phyloP scores from a whole-genome alignment of 164 flowering plant species.

The Akebia trifoliata region DNA sequence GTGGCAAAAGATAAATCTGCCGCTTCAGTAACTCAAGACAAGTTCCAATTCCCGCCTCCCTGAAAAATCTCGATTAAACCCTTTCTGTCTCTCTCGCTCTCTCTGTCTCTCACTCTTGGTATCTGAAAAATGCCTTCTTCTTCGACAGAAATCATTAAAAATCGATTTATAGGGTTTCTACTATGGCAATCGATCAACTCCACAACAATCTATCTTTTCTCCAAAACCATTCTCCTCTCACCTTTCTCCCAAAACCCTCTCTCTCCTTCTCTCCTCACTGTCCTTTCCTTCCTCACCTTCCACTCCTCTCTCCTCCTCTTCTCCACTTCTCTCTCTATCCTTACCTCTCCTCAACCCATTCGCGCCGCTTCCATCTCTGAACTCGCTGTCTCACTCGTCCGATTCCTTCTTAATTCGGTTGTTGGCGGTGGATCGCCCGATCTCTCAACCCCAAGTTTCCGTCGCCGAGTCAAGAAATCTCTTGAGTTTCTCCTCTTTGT shows the following conservation, averaged over 20 bases:
- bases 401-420: slow-evolving; percentile 29
- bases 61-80: no score
- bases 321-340: slow-evolving; percentile 14
- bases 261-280: slow-evolving; percentile 13
- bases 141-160: slow-evolving; percentile 34
- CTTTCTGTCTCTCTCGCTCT: no score
- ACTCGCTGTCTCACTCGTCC: slow-evolving; percentile 31
- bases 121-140: slow-evolving; percentile 18
- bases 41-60: no score
- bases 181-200: slow-evolving; percentile 68
- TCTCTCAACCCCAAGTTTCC: slow-evolving; percentile 13
- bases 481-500: slow-evolving; percentile 31
- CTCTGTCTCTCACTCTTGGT: no score
- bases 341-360: slow-evolving; percentile 35
- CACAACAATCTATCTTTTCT: slow-evolving; percentile 35
- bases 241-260: slow-evolving; percentile 18
- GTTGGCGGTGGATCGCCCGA: slow-evolving; percentile 15
- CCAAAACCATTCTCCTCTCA: slow-evolving; percentile 27
- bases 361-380: slow-evolving; percentile 35
- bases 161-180: slow-evolving; percentile 59
- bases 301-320: slow-evolving; percentile 11
- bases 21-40: no score
- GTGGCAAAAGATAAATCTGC: no score
- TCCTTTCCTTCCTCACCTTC: slow-evolving; percentile 17
- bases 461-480: slow-evolving; percentile 34